phyloP scores from a whole-genome alignment of 805 yeast genomes.

The Candida stauntonica region DNA sequence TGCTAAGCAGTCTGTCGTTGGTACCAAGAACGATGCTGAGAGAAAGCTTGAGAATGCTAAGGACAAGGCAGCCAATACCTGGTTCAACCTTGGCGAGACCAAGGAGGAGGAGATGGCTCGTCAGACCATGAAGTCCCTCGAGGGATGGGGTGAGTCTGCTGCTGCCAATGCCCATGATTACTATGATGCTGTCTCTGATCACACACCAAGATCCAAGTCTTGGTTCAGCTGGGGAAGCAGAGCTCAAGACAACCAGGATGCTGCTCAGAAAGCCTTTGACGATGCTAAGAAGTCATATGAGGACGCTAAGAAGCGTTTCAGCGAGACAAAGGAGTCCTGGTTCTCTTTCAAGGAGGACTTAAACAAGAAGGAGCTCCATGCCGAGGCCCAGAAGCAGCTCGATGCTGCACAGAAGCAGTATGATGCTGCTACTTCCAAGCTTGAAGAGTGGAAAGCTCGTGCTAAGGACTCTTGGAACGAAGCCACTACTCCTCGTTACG shows the following conservation, averaged over 20 bases:
- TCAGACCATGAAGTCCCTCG: conserved; percentile 32
- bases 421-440: conserved; percentile 16
- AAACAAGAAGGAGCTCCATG: conserved; percentile 20
- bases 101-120: conserved; percentile 30
- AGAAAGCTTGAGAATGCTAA: conserved; percentile 4
- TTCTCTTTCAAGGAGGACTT: conserved; percentile 24
- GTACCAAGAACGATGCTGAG: conserved; percentile 9
- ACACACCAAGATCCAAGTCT: conserved; percentile 9
- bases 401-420: conserved; percentile 22
- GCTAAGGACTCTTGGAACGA: conserved; percentile 15
- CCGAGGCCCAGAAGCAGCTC: conserved; percentile 27
- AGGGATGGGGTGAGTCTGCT: conserved; percentile 47
- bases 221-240: conserved; percentile 20
- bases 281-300: conserved; percentile 33
- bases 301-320: conserved; percentile 31
- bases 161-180: conserved; percentile 25
- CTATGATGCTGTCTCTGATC: conserved; percentile 20
- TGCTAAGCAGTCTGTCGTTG: conserved; percentile 17
- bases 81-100: conserved; percentile 14
- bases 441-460: conserved; percentile 18
- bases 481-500: conserved; percentile 6
- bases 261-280: conserved; percentile 14
- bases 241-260: conserved; percentile 13
- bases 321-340: conserved; percentile 32
- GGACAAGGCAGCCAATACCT: conserved; percentile 4